Percentiles rank a stretch among this genome's conserved stretches.
Evolutionary conservation across 139 green algal genomes (phyloP).

Genomic region (Chlorella sp.): DNA sequence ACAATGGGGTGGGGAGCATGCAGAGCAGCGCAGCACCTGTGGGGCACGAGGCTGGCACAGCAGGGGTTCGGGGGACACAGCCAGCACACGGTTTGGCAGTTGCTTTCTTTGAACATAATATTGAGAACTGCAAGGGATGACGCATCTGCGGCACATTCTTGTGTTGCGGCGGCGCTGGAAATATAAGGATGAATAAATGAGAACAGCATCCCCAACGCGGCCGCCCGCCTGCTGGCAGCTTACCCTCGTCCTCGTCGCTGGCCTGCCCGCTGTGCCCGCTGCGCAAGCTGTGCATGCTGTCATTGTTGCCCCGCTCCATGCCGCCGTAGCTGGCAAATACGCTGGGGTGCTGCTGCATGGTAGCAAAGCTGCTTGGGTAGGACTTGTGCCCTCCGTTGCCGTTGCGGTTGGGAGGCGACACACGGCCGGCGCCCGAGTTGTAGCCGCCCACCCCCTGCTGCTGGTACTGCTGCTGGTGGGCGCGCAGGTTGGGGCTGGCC

Average conservation of each 20-base stretch:
- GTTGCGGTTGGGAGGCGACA: not conserved
- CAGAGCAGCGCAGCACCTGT: not conserved
- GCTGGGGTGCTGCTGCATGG: constrained; percentile 13
- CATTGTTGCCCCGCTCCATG: not conserved
- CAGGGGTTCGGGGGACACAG: not conserved
- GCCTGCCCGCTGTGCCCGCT: not conserved
- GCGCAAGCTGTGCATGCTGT: not conserved
- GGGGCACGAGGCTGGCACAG: too few relatives aligned
- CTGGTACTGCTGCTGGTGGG: not conserved
- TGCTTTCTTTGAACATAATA: too few relatives aligned
- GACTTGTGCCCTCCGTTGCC: not conserved
- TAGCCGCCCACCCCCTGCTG: not conserved
- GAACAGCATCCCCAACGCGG: too few relatives aligned
- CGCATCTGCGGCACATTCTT: too few relatives aligned
- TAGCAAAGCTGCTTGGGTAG: not conserved
- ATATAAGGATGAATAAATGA: too few relatives aligned
- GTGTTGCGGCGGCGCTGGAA: too few relatives aligned
- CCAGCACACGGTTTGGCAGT: not conserved
- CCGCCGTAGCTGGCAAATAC: not conserved
- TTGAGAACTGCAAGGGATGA: not conserved
- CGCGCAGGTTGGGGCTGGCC: not conserved
- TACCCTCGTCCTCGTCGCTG: constrained; percentile 6
- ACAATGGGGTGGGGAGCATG: not conserved
- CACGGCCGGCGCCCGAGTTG: not conserved
- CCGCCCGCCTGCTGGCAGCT: too few relatives aligned